Evolutionary conservation across 2,329 filamentous ascomycete species (phyloP).

Genomic region (Cladorrhinum sp.): DNA sequence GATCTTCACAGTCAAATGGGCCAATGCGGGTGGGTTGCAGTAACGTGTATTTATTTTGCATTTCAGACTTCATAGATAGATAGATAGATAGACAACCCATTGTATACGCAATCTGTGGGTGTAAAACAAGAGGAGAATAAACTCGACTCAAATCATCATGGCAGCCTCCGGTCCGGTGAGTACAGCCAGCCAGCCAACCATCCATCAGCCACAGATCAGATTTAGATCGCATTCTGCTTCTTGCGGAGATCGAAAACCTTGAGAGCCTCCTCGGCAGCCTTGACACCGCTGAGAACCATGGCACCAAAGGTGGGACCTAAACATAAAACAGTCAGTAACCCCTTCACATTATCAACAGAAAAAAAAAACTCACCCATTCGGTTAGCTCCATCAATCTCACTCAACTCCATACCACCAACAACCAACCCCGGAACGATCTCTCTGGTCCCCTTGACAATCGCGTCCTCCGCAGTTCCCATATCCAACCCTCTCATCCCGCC

Average conservation of each 20-base stretch:
- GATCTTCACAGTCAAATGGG: no score
- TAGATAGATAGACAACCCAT: neutral
- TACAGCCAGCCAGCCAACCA: neutral
- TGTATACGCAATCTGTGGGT: neutral
- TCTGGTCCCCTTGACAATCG: constrained; percentile 87
- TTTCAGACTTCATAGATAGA: neutral
- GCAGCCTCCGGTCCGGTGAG: neutral
- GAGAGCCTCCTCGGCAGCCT: constrained; percentile 84
- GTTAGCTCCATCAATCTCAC: constrained; percentile 86
- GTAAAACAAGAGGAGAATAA: neutral
- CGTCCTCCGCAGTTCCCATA: constrained; percentile 88
- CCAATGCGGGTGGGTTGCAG: neutral
- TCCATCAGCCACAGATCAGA: neutral
- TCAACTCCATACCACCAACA: constrained; percentile 92
- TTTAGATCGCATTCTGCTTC: constrained; percentile 66
- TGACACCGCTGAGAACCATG: constrained; percentile 83
- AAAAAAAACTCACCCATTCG: constrained; percentile 63
- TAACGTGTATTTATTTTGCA: neutral
- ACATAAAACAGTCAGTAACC: constrained; percentile 14
- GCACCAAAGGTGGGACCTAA: constrained; percentile 77
- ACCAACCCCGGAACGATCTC: constrained; percentile 86
- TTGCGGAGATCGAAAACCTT: constrained; percentile 74
- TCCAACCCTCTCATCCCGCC: constrained; percentile 91
- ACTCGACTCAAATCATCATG: neutral
- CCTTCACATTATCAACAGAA: neutral